Evolutionary conservation across 2,329 filamentous ascomycete genomes (phyloP), one percentile per base, ranked within the genome.

Genomic region (Penicillium sp.): DNA sequence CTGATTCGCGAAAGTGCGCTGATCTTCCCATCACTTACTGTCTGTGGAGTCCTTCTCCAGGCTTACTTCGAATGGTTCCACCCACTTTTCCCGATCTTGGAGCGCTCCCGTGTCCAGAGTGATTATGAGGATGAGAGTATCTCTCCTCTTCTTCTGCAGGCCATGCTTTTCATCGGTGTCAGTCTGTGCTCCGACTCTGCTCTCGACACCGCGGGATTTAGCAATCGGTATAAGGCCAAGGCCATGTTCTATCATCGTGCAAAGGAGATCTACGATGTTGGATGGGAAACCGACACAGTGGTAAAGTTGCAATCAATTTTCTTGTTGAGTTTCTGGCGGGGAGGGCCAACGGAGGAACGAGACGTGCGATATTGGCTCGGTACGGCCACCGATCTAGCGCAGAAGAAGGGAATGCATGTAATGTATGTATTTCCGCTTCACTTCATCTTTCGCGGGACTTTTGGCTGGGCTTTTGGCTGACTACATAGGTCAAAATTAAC

Each of bases 11-110:
- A 79, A 37, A 79, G 76, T 0, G 78, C 75, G 2, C 79, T 85
- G 45, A 77, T 78, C 0, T 79, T 84, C 26, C 83, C 83, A 0
- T 75, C 79, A 2, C 64, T 73, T 14, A 68, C 76, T 2, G 75
- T 80, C 19, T 79, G 80, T 45, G 72, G 81, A 4, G 75, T 75
- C 1, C 73, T 83, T 0, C 66, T 85, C 0, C 73, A 79, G 19
- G 83, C 83, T 0, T 86, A 85, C 71, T 86, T 86, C 57, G 73
- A 76, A 25, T 84, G 83, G 79, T 85, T 85, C 55, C 84, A 86
- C 63, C 83, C 84, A 0, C 82, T 82, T 57, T 86, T 85, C 52
- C 83, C 84, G 0, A 78, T 86, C 13, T 65, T 86, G 0, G 82
- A 85, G 63, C 78, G 82, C 4, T 72, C 73, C 0, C 77, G 79